Evolutionary conservation across 768 basidiomycete genomes (phyloP).

Genomic region (Leccinellum luteum): DNA sequence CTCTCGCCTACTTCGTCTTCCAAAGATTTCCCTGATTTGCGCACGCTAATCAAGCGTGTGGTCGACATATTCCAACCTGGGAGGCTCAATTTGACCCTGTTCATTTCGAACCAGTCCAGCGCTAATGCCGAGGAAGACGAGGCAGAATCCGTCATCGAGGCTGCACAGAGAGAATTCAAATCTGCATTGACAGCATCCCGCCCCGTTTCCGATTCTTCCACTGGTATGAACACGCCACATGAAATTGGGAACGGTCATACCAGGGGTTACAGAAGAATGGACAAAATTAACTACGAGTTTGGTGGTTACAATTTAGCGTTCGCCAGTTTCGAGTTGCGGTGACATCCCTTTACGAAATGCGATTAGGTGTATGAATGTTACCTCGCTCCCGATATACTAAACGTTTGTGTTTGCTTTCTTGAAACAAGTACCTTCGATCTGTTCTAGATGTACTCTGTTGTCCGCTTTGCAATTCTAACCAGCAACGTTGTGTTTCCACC

Average conservation of each 20-base stretch:
- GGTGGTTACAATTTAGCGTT: constrained; percentile 90
- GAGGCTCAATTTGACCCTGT: constrained; percentile 81
- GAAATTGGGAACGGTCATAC: constrained; percentile 18
- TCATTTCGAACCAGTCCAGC: constrained; percentile 71
- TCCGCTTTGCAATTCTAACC: constrained; percentile 16
- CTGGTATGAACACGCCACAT: constrained; percentile 12
- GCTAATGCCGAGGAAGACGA: constrained; percentile 40
- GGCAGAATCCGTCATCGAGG: constrained; percentile 60
- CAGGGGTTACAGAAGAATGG: constrained; percentile 71
- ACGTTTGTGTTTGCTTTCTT: constrained; percentile 19
- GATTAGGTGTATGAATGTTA: constrained; percentile 15
- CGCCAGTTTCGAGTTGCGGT: constrained; percentile 72
- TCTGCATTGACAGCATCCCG: constrained; percentile 48
- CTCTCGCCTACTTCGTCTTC: constrained; percentile 28
- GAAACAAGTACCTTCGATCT: constrained; percentile 3
- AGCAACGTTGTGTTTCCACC: constrained; percentile 13
- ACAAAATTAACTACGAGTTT: constrained; percentile 98
- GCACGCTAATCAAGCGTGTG: constrained; percentile 81
- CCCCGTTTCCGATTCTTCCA: constrained; percentile 25
- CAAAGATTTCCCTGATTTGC: constrained; percentile 65
- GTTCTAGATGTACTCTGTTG: constrained; percentile 16
- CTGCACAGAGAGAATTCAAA: constrained; percentile 72
- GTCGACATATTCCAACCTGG: constrained; percentile 92
- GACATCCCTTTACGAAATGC: constrained; percentile 15
- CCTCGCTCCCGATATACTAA: constrained; percentile 20